Conservation (phyloP, 2,329 filamentous ascomycete genomes). For the Periconia macrospinosa region DNA sequence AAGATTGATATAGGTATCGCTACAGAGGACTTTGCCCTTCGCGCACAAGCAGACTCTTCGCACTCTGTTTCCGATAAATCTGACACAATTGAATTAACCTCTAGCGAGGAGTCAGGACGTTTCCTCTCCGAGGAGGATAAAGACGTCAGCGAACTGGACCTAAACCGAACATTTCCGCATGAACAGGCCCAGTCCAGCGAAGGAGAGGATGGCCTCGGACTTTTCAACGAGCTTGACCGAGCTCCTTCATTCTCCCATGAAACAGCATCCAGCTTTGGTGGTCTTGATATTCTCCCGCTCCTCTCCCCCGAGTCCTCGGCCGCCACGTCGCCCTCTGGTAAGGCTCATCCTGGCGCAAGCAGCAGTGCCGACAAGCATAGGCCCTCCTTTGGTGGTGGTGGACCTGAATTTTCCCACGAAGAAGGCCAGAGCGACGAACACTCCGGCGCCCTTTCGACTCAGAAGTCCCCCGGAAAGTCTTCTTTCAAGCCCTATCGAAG, state of each 20-base stretch:
- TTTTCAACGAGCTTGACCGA: constrained; percentile 3
- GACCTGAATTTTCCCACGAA: no score
- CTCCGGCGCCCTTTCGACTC: no score
- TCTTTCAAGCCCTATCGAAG: constrained; percentile 18
- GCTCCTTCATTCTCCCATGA: constrained; percentile 5
- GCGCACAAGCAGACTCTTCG: not conserved
- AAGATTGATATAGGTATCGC: not conserved
- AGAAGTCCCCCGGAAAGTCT: no score
- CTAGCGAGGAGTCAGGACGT: not conserved
- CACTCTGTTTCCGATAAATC: no score
- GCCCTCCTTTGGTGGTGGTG: no score
- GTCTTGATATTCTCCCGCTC: not conserved
- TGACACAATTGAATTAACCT: not conserved
- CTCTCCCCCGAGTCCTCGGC: not conserved
- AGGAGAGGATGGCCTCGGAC: not conserved
- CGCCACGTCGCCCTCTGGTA: not conserved
- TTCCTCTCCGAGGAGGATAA: not conserved
- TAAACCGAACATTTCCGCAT: constrained; percentile 40
- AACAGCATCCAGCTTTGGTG: not conserved
- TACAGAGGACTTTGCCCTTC: not conserved
- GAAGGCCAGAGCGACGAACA: no score
- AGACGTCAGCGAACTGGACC: constrained; percentile 26
- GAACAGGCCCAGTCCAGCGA: constrained; percentile 5
- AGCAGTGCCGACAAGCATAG: not conserved
- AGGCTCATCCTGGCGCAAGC: not conserved